A percentile compares a stretch with the other conserved stretches of the same genome.
phyloP scores from a whole-genome alignment of 2,329 filamentous ascomycete species.

The Aspergillus ruber region DNA sequence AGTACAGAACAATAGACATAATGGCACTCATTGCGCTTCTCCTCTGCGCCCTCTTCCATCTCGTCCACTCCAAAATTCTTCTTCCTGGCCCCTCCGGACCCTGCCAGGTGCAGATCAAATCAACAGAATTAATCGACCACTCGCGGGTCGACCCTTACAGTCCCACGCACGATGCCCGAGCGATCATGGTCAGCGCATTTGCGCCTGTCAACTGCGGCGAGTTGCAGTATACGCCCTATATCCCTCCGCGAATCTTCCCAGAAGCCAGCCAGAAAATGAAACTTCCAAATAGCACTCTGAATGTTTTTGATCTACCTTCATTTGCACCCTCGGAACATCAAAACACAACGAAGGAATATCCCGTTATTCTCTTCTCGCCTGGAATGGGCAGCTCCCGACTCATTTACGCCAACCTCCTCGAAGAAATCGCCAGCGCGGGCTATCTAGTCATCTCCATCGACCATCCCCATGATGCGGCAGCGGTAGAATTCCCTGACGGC shows the following conservation, averaged over 20 bases:
- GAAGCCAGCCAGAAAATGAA: neutral
- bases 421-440: neutral
- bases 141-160: neutral
- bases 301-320: neutral
- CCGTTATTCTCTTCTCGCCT: neutral
- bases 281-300: neutral
- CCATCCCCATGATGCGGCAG: slow-evolving; percentile 14
- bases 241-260: neutral
- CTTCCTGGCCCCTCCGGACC: neutral
- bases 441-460: slow-evolving; percentile 9
- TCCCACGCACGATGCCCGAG: neutral
- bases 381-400: neutral
- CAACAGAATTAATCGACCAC: neutral
- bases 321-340: too few species aligned
- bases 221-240: neutral
- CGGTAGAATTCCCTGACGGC: slow-evolving; percentile 19
- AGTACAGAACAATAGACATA: too few species aligned
- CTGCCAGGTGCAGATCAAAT: neutral
- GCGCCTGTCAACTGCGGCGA: neutral
- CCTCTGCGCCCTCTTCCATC: neutral
- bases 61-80: neutral
- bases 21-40: neutral
- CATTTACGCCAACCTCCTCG: neutral
- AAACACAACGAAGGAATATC: neutral
- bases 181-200: neutral